Conservation (phyloP, 1,139 yeast species). For the Nadsonia commutata region DNA sequence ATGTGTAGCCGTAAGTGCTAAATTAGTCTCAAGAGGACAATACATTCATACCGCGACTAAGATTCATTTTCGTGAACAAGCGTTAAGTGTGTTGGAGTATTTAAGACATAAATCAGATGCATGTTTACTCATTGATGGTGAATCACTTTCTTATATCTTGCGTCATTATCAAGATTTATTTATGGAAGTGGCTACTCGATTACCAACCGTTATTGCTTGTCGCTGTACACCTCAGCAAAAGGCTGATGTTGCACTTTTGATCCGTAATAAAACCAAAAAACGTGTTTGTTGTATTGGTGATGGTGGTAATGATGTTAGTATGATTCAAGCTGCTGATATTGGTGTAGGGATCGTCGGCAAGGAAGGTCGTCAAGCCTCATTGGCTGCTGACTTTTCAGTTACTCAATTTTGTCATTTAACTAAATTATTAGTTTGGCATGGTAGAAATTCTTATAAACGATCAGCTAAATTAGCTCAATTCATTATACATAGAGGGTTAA, state of each 20-base stretch:
- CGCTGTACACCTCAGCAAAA: constrained; percentile 98
- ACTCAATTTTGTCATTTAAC: constrained; percentile 85
- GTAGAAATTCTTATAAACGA: constrained; percentile 89
- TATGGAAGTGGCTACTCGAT: constrained; percentile 54
- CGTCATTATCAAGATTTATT: constrained; percentile 53
- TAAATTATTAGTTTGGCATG: constrained; percentile 88
- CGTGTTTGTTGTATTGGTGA: constrained; percentile 97
- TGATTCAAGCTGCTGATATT: constrained; percentile 98
- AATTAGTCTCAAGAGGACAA: constrained; percentile 85
- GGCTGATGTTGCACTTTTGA: constrained; percentile 81
- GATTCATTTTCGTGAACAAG: constrained; percentile 30
- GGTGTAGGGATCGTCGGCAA: constrained; percentile 99
- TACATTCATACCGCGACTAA: constrained; percentile 77
- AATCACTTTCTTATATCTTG: constrained; percentile 61
- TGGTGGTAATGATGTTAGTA: constrained; percentile 97
- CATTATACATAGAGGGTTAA: constrained; percentile 88
- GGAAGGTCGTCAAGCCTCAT: constrained; percentile 93
- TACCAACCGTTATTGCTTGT: constrained; percentile 93
- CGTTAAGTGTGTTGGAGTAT: constrained; percentile 61
- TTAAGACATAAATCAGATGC: constrained; percentile 51
- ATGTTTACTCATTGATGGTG: constrained; percentile 87
- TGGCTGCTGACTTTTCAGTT: constrained; percentile 93
- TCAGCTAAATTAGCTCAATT: constrained; percentile 92
- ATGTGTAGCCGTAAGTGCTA: constrained; percentile 90
- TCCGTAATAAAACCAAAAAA: constrained; percentile 65